phyloP scores from a whole-genome alignment of 2,329 filamentous ascomycete genomes.

The Penicillium expansum region DNA sequence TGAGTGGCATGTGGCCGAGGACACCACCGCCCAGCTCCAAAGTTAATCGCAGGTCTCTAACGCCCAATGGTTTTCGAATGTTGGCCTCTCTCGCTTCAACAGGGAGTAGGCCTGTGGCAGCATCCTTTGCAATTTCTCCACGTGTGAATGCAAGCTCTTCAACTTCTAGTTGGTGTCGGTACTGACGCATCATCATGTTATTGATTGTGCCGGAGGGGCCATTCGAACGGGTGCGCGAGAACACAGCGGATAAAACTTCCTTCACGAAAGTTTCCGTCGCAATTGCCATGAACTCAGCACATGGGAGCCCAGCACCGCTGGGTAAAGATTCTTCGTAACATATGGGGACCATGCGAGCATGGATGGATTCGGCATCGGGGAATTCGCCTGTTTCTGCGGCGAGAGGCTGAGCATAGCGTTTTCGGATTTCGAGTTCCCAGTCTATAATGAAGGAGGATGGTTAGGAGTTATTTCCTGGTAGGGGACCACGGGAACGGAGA shows the following conservation, averaged over 20 bases:
- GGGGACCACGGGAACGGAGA: constrained; percentile 3
- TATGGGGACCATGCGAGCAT: constrained; percentile 61
- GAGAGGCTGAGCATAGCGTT: constrained; percentile 62
- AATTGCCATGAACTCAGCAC: constrained; percentile 59
- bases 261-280: constrained; percentile 64
- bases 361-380: constrained; percentile 56
- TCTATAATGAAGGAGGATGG: constrained; percentile 35
- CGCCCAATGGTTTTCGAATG: constrained; percentile 68
- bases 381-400: constrained; percentile 63
- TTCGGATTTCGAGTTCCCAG: constrained; percentile 64
- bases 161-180: constrained; percentile 67
- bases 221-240: constrained; percentile 55
- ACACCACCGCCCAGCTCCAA: constrained; percentile 73
- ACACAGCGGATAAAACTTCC: constrained; percentile 55
- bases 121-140: constrained; percentile 73
- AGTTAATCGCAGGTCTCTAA: constrained; percentile 74
- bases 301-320: constrained; percentile 52
- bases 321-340: constrained; percentile 63
- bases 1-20: constrained; percentile 72
- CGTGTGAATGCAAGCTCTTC: constrained; percentile 72
- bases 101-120: constrained; percentile 70
- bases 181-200: constrained; percentile 77
- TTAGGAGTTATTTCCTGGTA: constrained; percentile 15
- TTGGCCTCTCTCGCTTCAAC: constrained; percentile 74
- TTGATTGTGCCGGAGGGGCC: constrained; percentile 62